Evolutionary conservation across 805 yeast species (phyloP), one percentile per base, ranked within the genome.

Genomic region (Candida tammaniensis): DNA sequence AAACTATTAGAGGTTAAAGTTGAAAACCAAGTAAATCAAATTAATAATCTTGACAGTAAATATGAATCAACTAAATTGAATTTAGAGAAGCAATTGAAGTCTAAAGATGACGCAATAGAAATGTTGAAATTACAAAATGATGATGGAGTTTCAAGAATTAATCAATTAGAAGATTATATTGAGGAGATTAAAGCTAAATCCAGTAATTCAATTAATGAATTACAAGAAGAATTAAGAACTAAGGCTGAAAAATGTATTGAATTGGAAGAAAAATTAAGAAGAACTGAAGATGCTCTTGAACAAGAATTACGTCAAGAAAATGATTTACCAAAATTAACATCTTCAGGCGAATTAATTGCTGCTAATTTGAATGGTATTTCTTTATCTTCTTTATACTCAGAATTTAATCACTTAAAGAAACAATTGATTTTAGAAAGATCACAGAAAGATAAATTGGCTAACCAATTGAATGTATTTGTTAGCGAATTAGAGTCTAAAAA

Each of bases 401-500:
- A 84, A 47, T 77, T 74, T 48, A 73, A 76, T 41, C 65, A 74
- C 35, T 57, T 86, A 38, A 80, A 78, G 54, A 82, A 74, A 44
- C 84, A 82, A 44, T 62, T 86, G 31, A 69, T 76, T 3, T 72
- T 76, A 34, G 95, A 87, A 56, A 76, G 79, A 47, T 70, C 80
- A 12, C 82, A 83, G 33, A 86, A 85, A 46, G 79, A 77, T 38
- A 72, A 74, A 35, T 67, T 91, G 39, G 84, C 88, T 36, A 57
- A 65, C 22, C 91, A 86, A 55, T 66, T 89, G 38, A 82, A 83
- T 46, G 65, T 70, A 1, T 79, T 91, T 44, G 77, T 88, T 20
- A 68, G 70, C 13, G 96, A 88, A 55, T 64, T 89, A 42, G 94
- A 87, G 48, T 69, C 74, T 19, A 80, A 84, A 49, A 79, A 86